A percentile compares a stretch with the other conserved stretches of the same genome.
These are phyloP conservation scores for Hymenoscyphus fructigenus DNA, from an alignment of 2,329 filamentous ascomycete genomes.

Conservation along the genomic window DNA sequence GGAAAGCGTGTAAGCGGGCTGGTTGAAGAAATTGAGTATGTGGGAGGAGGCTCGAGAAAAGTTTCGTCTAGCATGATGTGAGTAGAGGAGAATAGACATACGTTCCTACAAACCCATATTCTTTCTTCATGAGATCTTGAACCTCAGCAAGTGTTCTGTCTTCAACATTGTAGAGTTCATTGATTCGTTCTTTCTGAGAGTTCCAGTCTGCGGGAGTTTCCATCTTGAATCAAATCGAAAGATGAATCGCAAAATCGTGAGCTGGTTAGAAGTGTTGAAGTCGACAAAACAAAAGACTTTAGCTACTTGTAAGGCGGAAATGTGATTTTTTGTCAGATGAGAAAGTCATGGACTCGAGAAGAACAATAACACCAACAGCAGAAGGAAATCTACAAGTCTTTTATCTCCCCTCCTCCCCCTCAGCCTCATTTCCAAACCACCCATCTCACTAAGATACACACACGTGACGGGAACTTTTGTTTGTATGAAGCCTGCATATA, in stretches of 20 bases:
- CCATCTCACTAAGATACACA: no score
- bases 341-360: neutral
- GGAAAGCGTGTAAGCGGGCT: neutral
- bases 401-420: neutral
- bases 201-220: neutral
- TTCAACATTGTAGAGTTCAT: neutral
- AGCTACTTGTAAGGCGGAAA: neutral
- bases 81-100: neutral
- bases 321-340: no score
- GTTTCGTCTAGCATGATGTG: no score
- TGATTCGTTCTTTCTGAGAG: neutral
- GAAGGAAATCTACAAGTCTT: neutral
- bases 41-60: no score
- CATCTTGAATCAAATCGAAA: neutral
- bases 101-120: neutral
- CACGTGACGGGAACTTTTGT: conserved; percentile 1
- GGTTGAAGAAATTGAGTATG: neutral
- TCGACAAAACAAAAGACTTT: no score
- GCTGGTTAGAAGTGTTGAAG: neutral
- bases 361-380: neutral
- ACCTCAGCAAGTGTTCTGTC: neutral
- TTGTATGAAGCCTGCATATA: neutral
- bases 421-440: neutral
- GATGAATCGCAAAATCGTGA: neutral
- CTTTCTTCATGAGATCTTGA: neutral